Percentiles rank a stretch among this genome's conserved stretches.
phyloP scores from a whole-genome alignment of 805 yeast species.

The Ogataea zsoltii region DNA sequence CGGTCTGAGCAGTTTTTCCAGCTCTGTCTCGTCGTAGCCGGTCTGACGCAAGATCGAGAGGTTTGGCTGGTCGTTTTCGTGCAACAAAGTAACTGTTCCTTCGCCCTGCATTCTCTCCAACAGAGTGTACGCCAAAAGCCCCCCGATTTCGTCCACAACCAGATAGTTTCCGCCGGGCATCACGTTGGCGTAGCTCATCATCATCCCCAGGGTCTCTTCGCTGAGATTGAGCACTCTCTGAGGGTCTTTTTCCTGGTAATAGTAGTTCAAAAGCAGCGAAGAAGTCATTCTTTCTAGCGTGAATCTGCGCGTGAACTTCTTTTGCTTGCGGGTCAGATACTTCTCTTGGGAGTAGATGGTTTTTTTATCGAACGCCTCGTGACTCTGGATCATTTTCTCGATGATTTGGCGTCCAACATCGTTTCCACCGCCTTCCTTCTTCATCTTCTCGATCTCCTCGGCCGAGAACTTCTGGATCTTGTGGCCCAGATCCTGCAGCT shows the following conservation, averaged over 20 bases:
- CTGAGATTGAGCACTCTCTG: conserved; percentile 75
- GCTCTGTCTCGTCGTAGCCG: conserved; percentile 56
- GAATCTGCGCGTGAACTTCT: conserved; percentile 84
- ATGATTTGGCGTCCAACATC: conserved; percentile 75
- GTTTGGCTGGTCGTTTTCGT: conserved; percentile 94
- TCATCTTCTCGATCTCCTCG: conserved; percentile 84
- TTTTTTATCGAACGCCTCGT: conserved; percentile 83
- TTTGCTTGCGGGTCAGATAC: conserved; percentile 87
- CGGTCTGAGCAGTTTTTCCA: conserved; percentile 59
- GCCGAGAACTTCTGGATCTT: conserved; percentile 70
- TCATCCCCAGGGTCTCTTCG: conserved; percentile 77
- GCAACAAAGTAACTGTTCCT: conserved; percentile 66
- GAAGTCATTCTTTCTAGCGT: conserved; percentile 76
- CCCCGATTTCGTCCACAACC: conserved; percentile 93
- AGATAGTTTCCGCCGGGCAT: conserved; percentile 88
- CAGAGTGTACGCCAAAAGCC: conserved; percentile 80
- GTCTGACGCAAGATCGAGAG: conserved; percentile 67
- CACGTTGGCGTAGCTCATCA: conserved; percentile 77
- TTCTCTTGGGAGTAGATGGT: conserved; percentile 90
- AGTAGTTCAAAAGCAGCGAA: conserved; percentile 66
- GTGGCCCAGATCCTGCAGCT: conserved; percentile 66
- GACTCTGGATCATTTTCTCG: conserved; percentile 77
- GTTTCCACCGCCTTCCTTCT: conserved; percentile 63
- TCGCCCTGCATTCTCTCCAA: conserved; percentile 88
- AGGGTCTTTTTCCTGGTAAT: conserved; percentile 73